Evolutionary conservation across 2,329 filamentous ascomycete genomes (phyloP).

Genomic region (Pleochaeta shiraiana): DNA sequence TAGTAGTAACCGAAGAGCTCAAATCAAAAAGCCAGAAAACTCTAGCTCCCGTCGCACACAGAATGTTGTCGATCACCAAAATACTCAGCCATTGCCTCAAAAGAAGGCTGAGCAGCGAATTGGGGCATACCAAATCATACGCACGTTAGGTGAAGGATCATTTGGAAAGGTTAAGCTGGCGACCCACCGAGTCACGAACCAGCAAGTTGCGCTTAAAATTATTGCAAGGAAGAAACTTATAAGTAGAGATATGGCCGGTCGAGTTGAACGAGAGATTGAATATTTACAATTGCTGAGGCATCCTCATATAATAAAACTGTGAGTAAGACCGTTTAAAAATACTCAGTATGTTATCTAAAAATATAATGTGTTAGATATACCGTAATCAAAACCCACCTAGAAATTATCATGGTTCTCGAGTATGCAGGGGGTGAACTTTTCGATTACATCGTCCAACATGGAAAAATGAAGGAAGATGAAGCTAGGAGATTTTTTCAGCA

Average conservation of each 20-base stretch:
- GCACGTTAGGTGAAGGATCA: conserved; percentile 84
- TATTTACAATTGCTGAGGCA: conserved; percentile 90
- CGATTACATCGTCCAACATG: conserved; percentile 92
- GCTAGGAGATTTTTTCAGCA: conserved; percentile 98
- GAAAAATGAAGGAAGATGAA: conserved; percentile 73
- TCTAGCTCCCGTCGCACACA: conserved; percentile 11
- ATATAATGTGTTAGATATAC: conserved; percentile 43
- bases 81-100: conserved; percentile 13
- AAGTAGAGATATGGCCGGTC: conserved; percentile 91
- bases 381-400: conserved; percentile 80
- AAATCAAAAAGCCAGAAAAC: conserved; percentile 18
- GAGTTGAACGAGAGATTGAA: conserved; percentile 95
- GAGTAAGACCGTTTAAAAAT: conserved; percentile 18
- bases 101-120: conserved; percentile 59
- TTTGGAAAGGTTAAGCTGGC: conserved; percentile 99
- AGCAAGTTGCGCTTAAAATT: conserved; percentile 95
- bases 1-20: conserved; percentile 34
- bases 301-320: conserved; percentile 98
- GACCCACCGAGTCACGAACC: conserved; percentile 73
- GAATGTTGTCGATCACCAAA: conserved; percentile 10
- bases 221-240: conserved; percentile 92
- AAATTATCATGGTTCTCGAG: conserved; percentile 99
- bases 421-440: conserved; percentile 94
- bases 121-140: conserved; percentile 76
- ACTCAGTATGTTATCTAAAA: conserved; percentile 7